Evolutionary conservation across 768 basidiomycete genomes (phyloP), one percentile per base, ranked within the genome.

Genomic region (Calocybe cyanea): DNA sequence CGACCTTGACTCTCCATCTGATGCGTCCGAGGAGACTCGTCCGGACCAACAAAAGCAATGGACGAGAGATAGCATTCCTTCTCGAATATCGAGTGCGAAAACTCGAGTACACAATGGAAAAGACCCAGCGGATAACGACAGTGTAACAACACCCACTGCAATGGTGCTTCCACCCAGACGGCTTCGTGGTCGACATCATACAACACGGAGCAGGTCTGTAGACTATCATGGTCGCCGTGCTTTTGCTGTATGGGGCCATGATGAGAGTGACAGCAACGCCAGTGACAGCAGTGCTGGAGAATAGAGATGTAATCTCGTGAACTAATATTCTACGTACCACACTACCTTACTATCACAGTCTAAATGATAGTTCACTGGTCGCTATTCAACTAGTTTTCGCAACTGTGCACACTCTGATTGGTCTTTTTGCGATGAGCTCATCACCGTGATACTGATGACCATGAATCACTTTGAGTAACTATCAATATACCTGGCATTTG

Each of bases 161-260:
- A 66, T 65, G 33, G 73, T 66, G 47, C 30, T 64, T 39, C 41
- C 55, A 36, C 57, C 63, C 39, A 58, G 61, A 19, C 64, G 66
- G 8, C 55, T 62, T 7, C 60, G 64, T 33, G 11, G 25, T 28
- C 5, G 25, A 28, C 61, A 61, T 4, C 65, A 68, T 52, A 56
- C 62, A 34, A 64, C 48, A 7, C 48, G 70, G 25, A 63, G 64
- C 14, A 62, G 63, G 42, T 71, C 70, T 13, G 56, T 53, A n/a
- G 77, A 76, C 20, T 59, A 65, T 35, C 57, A 57, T 41, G 68
- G 68, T 23, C 73, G 62, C 37, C 70, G 79, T 28, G 83, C 86
- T 7, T 92, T 92, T 57, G 90, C 91, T 15, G 87, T 88, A 9
- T 89, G 82, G 80, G 91, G 90, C 0, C 85, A 89, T 32, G 90